Conservation (phyloP, 495 filamentous ascomycete genomes). For the Talaromyces ruber region DNA sequence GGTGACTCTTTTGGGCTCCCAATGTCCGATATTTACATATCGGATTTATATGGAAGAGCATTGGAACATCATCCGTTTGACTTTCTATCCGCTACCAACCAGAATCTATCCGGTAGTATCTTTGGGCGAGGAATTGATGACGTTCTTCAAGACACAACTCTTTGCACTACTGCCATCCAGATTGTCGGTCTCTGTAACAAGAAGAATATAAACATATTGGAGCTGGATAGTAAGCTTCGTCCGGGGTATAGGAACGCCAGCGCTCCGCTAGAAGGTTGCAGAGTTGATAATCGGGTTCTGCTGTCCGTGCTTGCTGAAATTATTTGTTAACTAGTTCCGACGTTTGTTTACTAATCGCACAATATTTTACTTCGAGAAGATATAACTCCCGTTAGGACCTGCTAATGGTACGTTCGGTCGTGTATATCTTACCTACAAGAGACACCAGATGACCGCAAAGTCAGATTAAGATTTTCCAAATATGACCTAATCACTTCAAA, state of each 20-base stretch:
- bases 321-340: neutral
- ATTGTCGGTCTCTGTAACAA: conserved; percentile 4
- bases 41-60: neutral
- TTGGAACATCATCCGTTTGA: neutral
- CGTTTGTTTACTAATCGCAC: neutral
- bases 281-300: conserved; percentile 9
- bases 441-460: neutral
- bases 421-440: neutral
- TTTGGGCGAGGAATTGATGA: neutral
- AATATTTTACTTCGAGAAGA: neutral
- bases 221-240: conserved; percentile 7
- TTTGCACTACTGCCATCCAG: neutral
- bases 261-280: conserved; percentile 6
- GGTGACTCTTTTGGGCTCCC: neutral
- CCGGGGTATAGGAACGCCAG: conserved; percentile 5
- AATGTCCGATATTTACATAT: neutral
- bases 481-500: neutral
- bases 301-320: conserved; percentile 9
- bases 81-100: neutral
- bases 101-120: neutral
- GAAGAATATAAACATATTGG: conserved; percentile 5
- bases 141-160: conserved; percentile 4
- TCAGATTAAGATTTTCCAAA: neutral
- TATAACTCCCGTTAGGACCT: neutral
- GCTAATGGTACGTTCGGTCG: neutral